Percentiles rank a stretch among this genome's conserved stretches.
These are phyloP conservation scores for Annona cherimola DNA, from an alignment of 164 flowering plant species.

Conservation along the genomic window DNA sequence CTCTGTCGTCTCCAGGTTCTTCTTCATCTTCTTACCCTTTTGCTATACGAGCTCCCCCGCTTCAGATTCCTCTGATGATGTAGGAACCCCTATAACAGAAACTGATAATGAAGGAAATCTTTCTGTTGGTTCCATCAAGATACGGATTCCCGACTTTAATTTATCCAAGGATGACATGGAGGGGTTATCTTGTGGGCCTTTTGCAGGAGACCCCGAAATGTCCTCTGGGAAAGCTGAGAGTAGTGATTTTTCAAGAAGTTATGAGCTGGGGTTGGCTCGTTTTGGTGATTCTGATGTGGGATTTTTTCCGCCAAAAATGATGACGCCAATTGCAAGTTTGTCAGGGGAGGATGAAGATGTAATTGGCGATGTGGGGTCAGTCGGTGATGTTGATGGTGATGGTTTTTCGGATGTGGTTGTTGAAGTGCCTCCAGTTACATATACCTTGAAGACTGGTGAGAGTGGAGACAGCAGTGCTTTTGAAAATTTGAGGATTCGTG, in stretches of 20 bases:
- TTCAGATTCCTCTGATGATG: slow-evolving; percentile 24
- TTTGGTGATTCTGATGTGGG: background rate
- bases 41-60: slow-evolving; percentile 39
- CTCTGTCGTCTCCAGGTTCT: background rate
- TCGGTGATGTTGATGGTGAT: slow-evolving; percentile 20
- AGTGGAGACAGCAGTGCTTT: background rate
- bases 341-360: slow-evolving; percentile 34
- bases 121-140: background rate
- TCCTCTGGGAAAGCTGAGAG: slow-evolving; percentile 8
- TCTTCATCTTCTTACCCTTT: slow-evolving; percentile 25
- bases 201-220: slow-evolving; percentile 27
- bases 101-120: background rate
- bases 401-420: slow-evolving; percentile 11
- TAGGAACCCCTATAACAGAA: background rate
- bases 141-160: slow-evolving; percentile 16
- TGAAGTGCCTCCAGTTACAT: background rate
- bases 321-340: slow-evolving; percentile 30
- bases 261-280: background rate
- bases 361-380: slow-evolving; percentile 15
- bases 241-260: background rate
- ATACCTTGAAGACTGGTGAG: background rate
- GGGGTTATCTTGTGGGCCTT: slow-evolving; percentile 38
- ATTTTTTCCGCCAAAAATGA: background rate
- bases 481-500: slow-evolving; percentile 6
- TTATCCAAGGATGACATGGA: slow-evolving; percentile 64